These are phyloP conservation scores for Dunaliella sp. DNA, from an alignment of 139 green algal species.

Conservation along the genomic window DNA sequence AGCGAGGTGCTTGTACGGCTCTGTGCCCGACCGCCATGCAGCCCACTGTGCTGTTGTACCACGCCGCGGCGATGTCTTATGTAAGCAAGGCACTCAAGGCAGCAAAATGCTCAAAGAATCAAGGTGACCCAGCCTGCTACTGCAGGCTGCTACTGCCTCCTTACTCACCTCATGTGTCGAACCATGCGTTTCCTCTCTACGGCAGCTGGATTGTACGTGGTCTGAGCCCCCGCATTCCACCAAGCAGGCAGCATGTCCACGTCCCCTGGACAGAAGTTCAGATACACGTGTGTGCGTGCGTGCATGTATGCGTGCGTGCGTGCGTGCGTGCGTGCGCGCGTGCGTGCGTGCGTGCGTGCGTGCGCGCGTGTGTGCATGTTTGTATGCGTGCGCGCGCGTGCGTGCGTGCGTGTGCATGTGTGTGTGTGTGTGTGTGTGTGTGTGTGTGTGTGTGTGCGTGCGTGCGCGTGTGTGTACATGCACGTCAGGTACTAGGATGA, in stretches of 20 bases:
- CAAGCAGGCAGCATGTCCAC: background rate
- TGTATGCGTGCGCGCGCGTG: background rate
- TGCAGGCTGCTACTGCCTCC: too few species aligned
- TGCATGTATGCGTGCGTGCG: background rate
- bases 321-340: background rate
- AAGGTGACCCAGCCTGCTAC: background rate
- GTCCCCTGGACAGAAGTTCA: background rate
- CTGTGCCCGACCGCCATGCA: background rate
- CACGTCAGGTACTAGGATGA: background rate
- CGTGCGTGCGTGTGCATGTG: background rate
- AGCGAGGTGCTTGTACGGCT: too few species aligned
- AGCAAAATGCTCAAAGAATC: background rate
- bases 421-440: background rate
- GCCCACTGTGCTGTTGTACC: background rate
- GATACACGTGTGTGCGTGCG: background rate
- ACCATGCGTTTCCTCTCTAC: background rate
- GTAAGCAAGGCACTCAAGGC: background rate
- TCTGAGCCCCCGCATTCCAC: background rate
- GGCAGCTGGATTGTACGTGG: background rate
- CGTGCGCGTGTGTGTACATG: background rate
- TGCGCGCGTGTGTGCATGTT: background rate
- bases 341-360: background rate
- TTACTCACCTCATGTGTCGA: background rate
- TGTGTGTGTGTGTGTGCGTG: background rate
- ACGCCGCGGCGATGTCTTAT: background rate